Conservation (phyloP, 2,329 filamentous ascomycete genomes). For the Aureobasidium sp. region DNA sequence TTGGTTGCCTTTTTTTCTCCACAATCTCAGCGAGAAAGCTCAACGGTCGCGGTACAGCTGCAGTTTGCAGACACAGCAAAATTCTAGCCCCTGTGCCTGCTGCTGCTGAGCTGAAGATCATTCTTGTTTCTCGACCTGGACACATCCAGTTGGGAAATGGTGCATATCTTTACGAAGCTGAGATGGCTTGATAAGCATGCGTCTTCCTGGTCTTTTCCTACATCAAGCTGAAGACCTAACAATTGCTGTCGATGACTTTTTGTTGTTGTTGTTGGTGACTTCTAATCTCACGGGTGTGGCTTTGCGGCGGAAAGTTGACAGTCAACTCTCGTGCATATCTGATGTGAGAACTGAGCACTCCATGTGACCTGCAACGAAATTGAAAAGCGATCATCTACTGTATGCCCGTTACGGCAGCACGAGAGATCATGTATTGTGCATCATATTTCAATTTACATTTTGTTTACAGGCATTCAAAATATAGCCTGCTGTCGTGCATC, state of each 20-base stretch:
- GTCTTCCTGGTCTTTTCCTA: not conserved
- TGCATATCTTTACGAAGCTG: not conserved
- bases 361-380: not conserved
- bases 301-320: not conserved
- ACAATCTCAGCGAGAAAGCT: slow-evolving; percentile 1
- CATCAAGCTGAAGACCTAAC: not conserved
- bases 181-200: not conserved
- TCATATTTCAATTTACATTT: slow-evolving; percentile 10
- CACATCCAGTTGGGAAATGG: not conserved
- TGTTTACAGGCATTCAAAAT: slow-evolving; percentile 5
- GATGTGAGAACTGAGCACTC: not conserved
- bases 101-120: not conserved
- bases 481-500: slow-evolving; percentile 2
- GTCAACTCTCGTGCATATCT: not conserved
- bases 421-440: not conserved
- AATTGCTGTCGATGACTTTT: not conserved
- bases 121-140: not conserved
- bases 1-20: not conserved
- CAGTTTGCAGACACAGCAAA: not conserved
- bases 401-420: not conserved
- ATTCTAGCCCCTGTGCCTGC: not conserved
- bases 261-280: not conserved
- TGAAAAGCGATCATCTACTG: not conserved
- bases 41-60: slow-evolving; percentile 1
- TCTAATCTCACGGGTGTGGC: not conserved